Conservation (phyloP, 306 rosid species). For the Prunus mongolica region DNA sequence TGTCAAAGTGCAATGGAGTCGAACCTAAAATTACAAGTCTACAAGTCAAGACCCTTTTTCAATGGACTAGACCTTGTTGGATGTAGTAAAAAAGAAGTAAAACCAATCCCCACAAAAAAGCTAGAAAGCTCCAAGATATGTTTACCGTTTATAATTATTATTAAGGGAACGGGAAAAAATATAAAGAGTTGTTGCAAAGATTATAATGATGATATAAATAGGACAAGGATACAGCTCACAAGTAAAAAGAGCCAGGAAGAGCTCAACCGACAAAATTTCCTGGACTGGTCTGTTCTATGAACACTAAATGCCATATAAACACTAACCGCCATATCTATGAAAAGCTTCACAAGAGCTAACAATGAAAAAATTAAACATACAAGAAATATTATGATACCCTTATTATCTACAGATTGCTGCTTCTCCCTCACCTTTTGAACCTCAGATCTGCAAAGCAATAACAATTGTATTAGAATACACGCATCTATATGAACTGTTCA, state of each 20-base stretch:
- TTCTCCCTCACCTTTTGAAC: conserved; percentile 60
- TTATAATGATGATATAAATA: conserved; percentile 59
- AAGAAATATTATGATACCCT: conserved; percentile 52
- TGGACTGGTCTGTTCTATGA: conserved; percentile 35
- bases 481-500: background rate
- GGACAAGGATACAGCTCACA: conserved; percentile 52
- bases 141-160: background rate
- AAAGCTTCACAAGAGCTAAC: conserved; percentile 51
- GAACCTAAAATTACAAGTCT: too few relatives aligned
- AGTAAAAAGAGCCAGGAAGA: conserved; percentile 77
- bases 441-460: conserved; percentile 58
- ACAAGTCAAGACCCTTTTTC: too few relatives aligned
- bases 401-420: conserved; percentile 65
- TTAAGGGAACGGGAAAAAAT: background rate
- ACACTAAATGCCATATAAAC: conserved; percentile 39
- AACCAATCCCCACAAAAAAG: background rate
- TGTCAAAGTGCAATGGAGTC: too few relatives aligned
- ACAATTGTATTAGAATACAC: background rate
- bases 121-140: conserved; percentile 17
- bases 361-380: conserved; percentile 55
- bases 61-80: too few relatives aligned
- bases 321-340: conserved; percentile 38
- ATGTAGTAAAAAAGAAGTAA: background rate
- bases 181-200: background rate
- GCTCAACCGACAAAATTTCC: conserved; percentile 62